Evolutionary conservation across 2,329 filamentous ascomycete species (phyloP), one percentile per base, ranked within the genome.

Genomic region (Trichophaea hybrida): DNA sequence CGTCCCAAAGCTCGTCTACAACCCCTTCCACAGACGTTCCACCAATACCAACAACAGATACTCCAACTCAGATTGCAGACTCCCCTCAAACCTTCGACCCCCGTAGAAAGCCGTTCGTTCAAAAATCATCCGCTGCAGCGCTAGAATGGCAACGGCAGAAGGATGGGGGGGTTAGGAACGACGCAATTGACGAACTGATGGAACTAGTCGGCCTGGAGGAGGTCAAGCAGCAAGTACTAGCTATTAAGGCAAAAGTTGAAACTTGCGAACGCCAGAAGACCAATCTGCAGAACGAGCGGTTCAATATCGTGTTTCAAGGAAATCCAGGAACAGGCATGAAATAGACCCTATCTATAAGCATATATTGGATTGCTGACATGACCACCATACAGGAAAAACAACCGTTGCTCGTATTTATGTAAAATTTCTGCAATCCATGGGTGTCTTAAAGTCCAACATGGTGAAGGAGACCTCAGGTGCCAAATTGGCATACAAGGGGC

Each of bases 361-460:
- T 48, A 15, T 7, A 43, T n/a, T 24, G 17, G 24, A 12, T 52
- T 58, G 4, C 60, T 61, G n/a, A 58, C 33, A 31, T 37, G 10
- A 8, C 15, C 12, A 6, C 12, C 6, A 32, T 33, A 17, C 38
- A 77, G 80, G 81, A 0, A 89, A 89, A 73, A 91, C 86, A 0
- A 90, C 86, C 0, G 82, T 90, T 0, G 86, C 86, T 0, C 76
- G 85, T 0, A 71, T 85, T 0, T 89, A 87, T 59, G 83, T 79
- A 0, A 76, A 80, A 5, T 84, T 88, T 38, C 73, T 91, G 0
- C 75, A 77, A 0, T 76, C 79, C 0, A 72, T 86, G 0, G 80
- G 82, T 0, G 79, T 80, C 0, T 74, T 91, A 4, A 10, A 33
- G 8, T 50, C 31, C 31, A 13, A 43, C 0, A 60, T 65, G 1